A percentile compares a stretch with the other conserved stretches of the same genome.
These are phyloP conservation scores for Elsinoe arachidis DNA, from an alignment of 2,329 filamentous ascomycete genomes.

Conservation along the genomic window DNA sequence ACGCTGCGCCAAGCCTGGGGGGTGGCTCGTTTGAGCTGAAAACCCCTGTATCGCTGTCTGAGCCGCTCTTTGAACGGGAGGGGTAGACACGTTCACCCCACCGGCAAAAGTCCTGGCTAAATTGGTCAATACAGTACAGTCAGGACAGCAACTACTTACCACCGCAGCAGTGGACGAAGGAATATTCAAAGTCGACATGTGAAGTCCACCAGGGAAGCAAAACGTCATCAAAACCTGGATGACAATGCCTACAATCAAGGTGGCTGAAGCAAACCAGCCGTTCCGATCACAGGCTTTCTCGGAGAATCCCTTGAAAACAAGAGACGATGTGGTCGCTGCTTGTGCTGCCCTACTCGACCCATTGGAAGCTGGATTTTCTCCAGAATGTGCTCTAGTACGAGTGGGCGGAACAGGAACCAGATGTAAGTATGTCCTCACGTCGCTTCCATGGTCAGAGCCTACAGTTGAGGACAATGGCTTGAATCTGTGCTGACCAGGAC, in stretches of 20 bases:
- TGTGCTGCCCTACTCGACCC: constrained; percentile 55
- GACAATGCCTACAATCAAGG: constrained; percentile 16
- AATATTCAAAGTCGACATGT: no score
- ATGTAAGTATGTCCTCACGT: constrained; percentile 29
- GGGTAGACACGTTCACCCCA: not conserved
- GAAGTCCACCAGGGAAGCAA: no score
- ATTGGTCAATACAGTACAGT: not conserved
- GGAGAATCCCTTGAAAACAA: constrained; percentile 33
- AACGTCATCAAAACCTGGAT: not conserved
- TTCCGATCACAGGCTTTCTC: constrained; percentile 35
- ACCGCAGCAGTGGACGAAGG: not conserved
- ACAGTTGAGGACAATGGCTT: not conserved
- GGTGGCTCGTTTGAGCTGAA: no score
- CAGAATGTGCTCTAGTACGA: constrained; percentile 54
- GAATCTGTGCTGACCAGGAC: not conserved
- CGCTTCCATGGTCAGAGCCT: not conserved
- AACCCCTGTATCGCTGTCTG: not conserved
- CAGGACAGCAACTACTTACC: not conserved
- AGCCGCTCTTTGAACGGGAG: not conserved
- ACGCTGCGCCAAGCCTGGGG: no score
- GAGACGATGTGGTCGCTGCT: constrained; percentile 35
- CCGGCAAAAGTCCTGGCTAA: not conserved
- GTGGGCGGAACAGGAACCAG: constrained; percentile 64
- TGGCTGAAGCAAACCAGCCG: constrained; percentile 34
- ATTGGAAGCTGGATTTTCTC: constrained; percentile 63